Conservation (phyloP, 371 early-diverging fungal species). For the Mucor racemosus region DNA sequence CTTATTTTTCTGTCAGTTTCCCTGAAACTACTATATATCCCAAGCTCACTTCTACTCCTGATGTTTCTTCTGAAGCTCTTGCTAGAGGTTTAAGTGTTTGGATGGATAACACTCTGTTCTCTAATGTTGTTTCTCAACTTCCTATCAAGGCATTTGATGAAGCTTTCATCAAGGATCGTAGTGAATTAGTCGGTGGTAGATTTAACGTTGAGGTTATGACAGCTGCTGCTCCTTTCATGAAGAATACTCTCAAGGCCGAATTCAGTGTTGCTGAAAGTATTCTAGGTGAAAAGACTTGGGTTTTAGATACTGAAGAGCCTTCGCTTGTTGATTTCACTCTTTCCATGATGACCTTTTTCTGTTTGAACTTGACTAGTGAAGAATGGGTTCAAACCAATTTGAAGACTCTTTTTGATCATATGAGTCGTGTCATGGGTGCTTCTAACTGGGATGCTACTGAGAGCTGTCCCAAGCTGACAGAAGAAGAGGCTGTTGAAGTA, state of each 20-base stretch:
- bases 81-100: constrained; percentile 23
- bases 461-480: not conserved
- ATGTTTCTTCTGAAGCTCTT: constrained; percentile 10
- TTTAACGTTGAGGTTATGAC: constrained; percentile 14
- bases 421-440: constrained; percentile 29
- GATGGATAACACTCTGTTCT: constrained; percentile 21
- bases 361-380: constrained; percentile 5
- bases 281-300: constrained; percentile 17
- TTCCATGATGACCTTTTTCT: constrained; percentile 22
- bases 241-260: constrained; percentile 13
- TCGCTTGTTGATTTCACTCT: constrained; percentile 17
- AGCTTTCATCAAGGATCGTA: constrained; percentile 22
- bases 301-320: constrained; percentile 18
- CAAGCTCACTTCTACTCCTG: not conserved
- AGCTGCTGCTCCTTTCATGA: constrained; percentile 21
- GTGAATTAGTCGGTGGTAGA: constrained; percentile 13
- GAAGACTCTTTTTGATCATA: constrained; percentile 30
- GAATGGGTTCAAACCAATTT: constrained; percentile 16
- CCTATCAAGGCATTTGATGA: constrained; percentile 15
- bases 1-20: constrained; percentile 7
- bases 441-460: constrained; percentile 26
- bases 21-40: constrained; percentile 30
- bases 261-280: constrained; percentile 13
- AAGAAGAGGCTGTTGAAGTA: constrained; percentile 22
- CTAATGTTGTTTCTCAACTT: constrained; percentile 18